These are phyloP conservation scores for Botryotinia globosa DNA, from an alignment of 2,329 filamentous ascomycete genomes.

Conservation along the genomic window DNA sequence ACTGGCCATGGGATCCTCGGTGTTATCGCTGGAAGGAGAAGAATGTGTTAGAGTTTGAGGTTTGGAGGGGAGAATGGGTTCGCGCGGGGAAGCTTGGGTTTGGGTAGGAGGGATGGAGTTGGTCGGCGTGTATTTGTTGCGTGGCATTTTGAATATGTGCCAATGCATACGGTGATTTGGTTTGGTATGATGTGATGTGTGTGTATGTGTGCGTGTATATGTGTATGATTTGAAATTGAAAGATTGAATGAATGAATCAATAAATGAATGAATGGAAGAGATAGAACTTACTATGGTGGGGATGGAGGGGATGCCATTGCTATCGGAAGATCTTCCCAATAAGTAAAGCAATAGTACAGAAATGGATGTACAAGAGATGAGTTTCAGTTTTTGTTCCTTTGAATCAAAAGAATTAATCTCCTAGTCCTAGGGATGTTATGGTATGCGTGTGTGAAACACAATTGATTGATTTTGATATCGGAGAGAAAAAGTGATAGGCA, in stretches of 20 bases:
- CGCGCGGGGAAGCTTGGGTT: neutral
- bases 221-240: neutral
- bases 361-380: neutral
- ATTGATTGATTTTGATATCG: neutral
- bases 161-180: slow-evolving; percentile 1
- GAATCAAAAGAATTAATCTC: neutral
- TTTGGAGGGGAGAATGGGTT: slow-evolving; percentile 5
- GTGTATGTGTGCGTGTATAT: neutral
- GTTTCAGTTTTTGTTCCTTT: neutral
- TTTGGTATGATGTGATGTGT: neutral
- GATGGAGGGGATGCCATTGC: slow-evolving; percentile 20
- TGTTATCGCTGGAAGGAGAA: slow-evolving; percentile 8
- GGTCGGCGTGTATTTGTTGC: slow-evolving; percentile 13
- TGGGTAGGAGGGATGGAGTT: neutral
- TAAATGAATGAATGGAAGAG: neutral
- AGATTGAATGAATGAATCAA: neutral
- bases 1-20: slow-evolving; percentile 10
- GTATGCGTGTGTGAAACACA: neutral
- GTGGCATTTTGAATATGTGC: slow-evolving; percentile 15
- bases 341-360: neutral
- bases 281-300: slow-evolving; percentile 20
- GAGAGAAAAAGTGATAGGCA: neutral
- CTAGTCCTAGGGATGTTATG: neutral
- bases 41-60: slow-evolving; percentile 11
- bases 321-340: neutral